Base-by-base conservation (phyloP, 1,139 yeast species). In the Taphrina communis region DNA sequence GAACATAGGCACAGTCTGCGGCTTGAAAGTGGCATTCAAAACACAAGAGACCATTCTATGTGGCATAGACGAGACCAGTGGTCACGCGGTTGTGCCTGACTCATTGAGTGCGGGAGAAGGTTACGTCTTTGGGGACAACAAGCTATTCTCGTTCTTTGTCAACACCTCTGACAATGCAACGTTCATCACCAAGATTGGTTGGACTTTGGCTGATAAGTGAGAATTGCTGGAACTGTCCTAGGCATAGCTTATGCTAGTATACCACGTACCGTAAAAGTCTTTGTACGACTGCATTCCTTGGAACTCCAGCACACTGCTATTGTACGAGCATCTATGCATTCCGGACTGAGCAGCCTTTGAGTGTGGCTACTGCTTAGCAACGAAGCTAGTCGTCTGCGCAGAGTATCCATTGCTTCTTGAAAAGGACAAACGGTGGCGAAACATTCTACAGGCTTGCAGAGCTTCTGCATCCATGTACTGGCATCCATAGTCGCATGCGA, bases 91-190 rank as follows among this genome's bases (percentile, higher is more conserved):
- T 14, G 53, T 50, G 53, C 53, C 53, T 4, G 36, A 7, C 14
- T 50, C 53, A 38, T 35, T 50, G 53, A 14, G 53, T 7, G 12
- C 31, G 12, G 36, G 1, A 31, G 21, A 50, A n/a, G n/a, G n/a
- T 19, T 50, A 9, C 36, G 36, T 21, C 8, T 50, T 50, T 25
- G 36, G 53, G 8, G 53, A 25, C 53, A 25, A 25, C 36, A 50
- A 50, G 36, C n/a, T 50, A n/a, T 50, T 50, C 53, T 50, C 53
- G 11, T 21, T 50, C 53, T 50, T 50, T 21, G 53, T 9, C 36
- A 25, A 50, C n/a, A 50, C 53, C 8, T 21, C 36, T 19, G 53
- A 19, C 53, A 21, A 50, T 21, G 53, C 36, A 2, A 21, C 36
- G 0, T 31, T 50, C 53, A 50, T 50, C 53, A 50, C 53, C 36